Percentiles rank a stretch among this genome's conserved stretches.
These are phyloP conservation scores for Lipomyces yamadae DNA, from an alignment of 805 yeast genomes.

Conservation along the genomic window DNA sequence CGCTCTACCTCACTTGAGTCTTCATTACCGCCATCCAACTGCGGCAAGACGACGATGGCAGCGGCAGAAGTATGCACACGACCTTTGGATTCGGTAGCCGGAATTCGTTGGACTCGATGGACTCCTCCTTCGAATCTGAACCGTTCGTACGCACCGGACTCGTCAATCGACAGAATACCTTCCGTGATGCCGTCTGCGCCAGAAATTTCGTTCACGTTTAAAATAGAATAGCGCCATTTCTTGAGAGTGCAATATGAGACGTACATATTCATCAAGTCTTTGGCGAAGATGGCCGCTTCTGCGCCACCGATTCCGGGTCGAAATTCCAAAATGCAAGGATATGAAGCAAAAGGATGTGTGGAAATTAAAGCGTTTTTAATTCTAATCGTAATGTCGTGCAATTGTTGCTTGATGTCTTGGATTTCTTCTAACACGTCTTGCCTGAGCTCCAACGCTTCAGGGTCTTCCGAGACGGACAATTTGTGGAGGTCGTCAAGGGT, in stretches of 20 bases:
- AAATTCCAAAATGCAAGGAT: slow-evolving; percentile 78
- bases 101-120: slow-evolving; percentile 93
- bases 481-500: slow-evolving; percentile 17
- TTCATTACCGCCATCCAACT: slow-evolving; percentile 59
- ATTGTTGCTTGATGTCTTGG: slow-evolving; percentile 7
- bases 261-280: slow-evolving; percentile 82
- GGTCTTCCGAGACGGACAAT: slow-evolving; percentile 10
- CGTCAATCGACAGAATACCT: slow-evolving; percentile 74
- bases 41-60: slow-evolving; percentile 91
- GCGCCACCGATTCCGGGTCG: slow-evolving; percentile 97
- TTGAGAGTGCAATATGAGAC: slow-evolving; percentile 65
- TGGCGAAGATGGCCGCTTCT: slow-evolving; percentile 87
- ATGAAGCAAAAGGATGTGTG: slow-evolving; percentile 73
- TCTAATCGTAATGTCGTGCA: slow-evolving; percentile 5
- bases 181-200: slow-evolving; percentile 69
- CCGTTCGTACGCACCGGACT: slow-evolving; percentile 74
- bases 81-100: slow-evolving; percentile 92
- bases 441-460: slow-evolving; percentile 23
- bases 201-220: slow-evolving; percentile 59
- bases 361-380: slow-evolving; percentile 64
- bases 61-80: slow-evolving; percentile 95
- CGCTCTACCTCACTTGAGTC: slow-evolving; percentile 63
- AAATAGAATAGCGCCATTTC: slow-evolving; percentile 68
- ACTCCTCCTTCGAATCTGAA: slow-evolving; percentile 91
- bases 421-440: slow-evolving; percentile 27